A percentile compares a stretch with the other conserved stretches of the same genome.
Evolutionary conservation across 441 rosid species (phyloP).

Genomic region (Theobroma grandiflorum): DNA sequence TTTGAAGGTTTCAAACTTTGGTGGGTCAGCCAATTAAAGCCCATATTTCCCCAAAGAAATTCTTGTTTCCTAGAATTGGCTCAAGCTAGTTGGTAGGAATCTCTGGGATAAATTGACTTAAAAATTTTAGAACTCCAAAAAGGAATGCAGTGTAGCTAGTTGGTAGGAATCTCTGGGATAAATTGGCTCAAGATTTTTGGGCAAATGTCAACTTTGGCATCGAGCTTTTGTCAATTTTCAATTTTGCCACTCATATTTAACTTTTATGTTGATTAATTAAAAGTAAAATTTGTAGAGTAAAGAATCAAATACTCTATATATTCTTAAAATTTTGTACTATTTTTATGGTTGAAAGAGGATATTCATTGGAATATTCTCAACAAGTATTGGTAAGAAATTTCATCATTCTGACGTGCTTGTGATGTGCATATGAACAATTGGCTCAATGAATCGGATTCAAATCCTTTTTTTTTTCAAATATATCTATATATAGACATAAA

Average conservation of each 20-base stretch:
- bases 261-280: no score
- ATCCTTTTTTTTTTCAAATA: no score
- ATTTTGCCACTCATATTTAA: no score
- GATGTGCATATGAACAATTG: no score
- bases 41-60: neutral
- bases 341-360: neutral
- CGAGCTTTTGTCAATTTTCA: no score
- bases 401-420: no score
- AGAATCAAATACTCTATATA: no score
- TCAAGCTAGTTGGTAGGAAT: constrained; percentile 12
- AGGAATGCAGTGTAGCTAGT: neutral
- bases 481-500: neutral
- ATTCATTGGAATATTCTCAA: neutral
- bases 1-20: constrained; percentile 11
- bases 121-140: neutral
- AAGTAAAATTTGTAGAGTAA: no score
- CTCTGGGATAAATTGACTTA: neutral
- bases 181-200: neutral
- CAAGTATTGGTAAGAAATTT: no score
- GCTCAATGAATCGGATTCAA: no score
- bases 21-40: constrained; percentile 31
- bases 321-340: no score
- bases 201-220: no score
- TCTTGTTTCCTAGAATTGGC: constrained; percentile 38
- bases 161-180: neutral